phyloP scores from a whole-genome alignment of 1,139 yeast species.

The Sugiyamaella xylanicola region DNA sequence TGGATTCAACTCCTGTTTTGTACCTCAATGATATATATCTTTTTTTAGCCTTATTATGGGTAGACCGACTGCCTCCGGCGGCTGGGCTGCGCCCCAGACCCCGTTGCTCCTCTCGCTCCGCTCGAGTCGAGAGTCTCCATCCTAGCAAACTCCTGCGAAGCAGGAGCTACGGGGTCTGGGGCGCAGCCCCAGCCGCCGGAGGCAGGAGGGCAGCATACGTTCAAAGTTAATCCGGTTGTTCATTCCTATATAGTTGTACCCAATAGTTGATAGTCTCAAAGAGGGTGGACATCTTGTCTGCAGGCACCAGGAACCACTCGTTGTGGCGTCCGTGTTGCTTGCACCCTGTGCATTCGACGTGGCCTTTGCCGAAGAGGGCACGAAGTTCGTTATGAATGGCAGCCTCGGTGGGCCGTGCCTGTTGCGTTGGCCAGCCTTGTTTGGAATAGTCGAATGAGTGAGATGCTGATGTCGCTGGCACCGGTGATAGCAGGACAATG shows the following conservation, averaged over 20 bases:
- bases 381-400: conserved; percentile 33
- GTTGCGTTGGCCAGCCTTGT: conserved; percentile 34
- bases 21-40: not conserved
- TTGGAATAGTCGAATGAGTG: conserved; percentile 21
- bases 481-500: conserved; percentile 27
- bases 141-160: not conserved
- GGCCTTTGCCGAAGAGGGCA: conserved; percentile 34
- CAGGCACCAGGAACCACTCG: conserved; percentile 41
- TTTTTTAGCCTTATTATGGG: conserved; percentile 2
- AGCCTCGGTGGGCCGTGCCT: conserved; percentile 32
- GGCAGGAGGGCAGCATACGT: not conserved
- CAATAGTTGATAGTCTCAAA: conserved; percentile 23
- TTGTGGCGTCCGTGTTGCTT: conserved; percentile 24
- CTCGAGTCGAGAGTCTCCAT: too few relatives aligned
- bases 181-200: conserved; percentile 3
- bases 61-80: conserved; percentile 18
- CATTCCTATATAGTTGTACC: conserved; percentile 21
- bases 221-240: conserved; percentile 9
- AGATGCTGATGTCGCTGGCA: conserved; percentile 2
- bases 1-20: conserved; percentile 17
- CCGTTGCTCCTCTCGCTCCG: too few relatives aligned
- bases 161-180: conserved; percentile 3
- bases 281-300: conserved; percentile 17
- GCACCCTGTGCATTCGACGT: conserved; percentile 39
- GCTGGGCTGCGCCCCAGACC: conserved; percentile 16